Evolutionary conservation across 148 eudicot species (phyloP).

Genomic region (Cornus kousa): DNA sequence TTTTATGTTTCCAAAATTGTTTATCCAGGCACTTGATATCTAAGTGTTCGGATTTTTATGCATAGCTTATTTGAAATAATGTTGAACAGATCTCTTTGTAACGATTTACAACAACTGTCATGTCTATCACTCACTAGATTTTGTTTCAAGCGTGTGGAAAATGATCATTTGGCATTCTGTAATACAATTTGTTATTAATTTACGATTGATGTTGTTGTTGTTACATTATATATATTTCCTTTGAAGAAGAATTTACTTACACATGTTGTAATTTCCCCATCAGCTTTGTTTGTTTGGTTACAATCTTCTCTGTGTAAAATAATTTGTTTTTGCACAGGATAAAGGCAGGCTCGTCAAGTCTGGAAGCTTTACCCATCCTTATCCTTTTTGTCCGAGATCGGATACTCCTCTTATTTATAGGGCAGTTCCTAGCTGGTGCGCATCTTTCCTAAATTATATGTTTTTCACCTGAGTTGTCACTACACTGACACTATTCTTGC

Average conservation of each 20-base stretch:
- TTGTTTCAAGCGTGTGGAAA: not conserved
- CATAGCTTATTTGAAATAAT: not conserved
- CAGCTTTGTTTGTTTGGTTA: not conserved
- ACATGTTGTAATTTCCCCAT: slow-evolving; percentile 3
- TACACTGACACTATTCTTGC: not conserved
- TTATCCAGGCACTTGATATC: no score
- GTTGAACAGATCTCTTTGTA: not conserved
- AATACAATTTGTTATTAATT: no score
- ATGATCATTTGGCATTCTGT: not conserved
- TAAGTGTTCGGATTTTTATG: no score
- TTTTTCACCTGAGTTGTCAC: not conserved
- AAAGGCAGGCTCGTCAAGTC: slow-evolving; percentile 82
- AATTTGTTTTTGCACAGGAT: slow-evolving; percentile 38
- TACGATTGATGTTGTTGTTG: not conserved
- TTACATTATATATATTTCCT: not conserved
- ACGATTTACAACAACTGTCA: not conserved
- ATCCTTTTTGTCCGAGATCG: slow-evolving; percentile 98
- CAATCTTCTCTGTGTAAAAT: not conserved
- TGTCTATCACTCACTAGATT: not conserved
- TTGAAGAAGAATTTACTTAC: not conserved
- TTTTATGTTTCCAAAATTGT: no score
- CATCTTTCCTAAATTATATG: not conserved
- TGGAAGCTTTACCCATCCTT: slow-evolving; percentile 79
- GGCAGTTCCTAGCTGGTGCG: slow-evolving; percentile 96
- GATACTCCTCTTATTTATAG: slow-evolving; percentile 97